These are phyloP conservation scores for Puccinia triticina DNA, from an alignment of 1,284 basidiomycete species.

Conservation along the genomic window DNA sequence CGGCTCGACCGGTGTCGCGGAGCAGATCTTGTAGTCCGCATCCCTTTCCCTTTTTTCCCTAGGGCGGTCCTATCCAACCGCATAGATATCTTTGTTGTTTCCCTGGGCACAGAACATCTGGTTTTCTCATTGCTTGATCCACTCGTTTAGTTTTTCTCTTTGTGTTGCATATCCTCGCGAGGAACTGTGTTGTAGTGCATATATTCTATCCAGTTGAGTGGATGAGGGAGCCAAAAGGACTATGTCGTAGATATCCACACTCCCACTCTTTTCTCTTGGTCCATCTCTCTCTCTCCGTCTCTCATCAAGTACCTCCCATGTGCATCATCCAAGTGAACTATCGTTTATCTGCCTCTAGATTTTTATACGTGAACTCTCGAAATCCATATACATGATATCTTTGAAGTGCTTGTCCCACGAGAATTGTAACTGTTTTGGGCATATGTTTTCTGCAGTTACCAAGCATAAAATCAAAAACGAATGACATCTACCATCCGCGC, in stretches of 20 bases:
- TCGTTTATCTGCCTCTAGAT: neutral
- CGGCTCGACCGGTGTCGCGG: constrained; percentile 36
- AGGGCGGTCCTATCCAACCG: neutral
- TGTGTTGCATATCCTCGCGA: neutral
- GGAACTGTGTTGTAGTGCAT: neutral
- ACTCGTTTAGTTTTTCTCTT: neutral
- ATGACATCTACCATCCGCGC: too few relatives aligned
- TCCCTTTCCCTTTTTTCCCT: neutral
- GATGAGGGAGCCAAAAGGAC: too few relatives aligned
- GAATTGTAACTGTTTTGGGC: too few relatives aligned
- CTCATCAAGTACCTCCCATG: too few relatives aligned
- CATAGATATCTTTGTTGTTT: neutral
- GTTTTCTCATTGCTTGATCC: neutral
- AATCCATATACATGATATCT: too few relatives aligned
- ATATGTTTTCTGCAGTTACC: too few relatives aligned
- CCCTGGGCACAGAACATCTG: neutral
- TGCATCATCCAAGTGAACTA: neutral
- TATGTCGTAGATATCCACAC: too few relatives aligned
- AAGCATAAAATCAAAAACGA: too few relatives aligned
- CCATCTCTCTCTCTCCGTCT: too few relatives aligned
- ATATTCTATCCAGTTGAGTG: neutral
- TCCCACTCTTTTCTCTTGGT: neutral
- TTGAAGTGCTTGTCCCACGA: too few relatives aligned
- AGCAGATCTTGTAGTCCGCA: neutral
- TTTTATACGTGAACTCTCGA: neutral